These are phyloP conservation scores for Posidonia australis DNA, from an alignment of 106 monocot species.

Conservation along the genomic window DNA sequence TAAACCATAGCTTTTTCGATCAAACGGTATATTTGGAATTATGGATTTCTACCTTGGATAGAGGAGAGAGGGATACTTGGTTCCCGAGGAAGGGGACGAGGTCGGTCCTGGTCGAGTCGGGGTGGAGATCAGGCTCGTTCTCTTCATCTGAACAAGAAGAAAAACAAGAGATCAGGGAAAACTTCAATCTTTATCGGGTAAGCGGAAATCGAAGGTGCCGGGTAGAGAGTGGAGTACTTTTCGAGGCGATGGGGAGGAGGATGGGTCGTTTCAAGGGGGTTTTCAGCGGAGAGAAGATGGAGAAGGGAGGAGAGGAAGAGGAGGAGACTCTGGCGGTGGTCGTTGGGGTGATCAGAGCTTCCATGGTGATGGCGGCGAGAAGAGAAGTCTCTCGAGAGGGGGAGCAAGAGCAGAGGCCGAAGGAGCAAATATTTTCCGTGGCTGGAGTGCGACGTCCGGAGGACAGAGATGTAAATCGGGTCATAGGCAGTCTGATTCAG, in stretches of 20 bases:
- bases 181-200: not conserved
- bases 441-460: too few species aligned
- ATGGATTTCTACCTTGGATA: slow-evolving; percentile 17
- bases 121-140: slow-evolving; percentile 36
- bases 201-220: not conserved
- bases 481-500: too few species aligned
- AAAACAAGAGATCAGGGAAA: not conserved
- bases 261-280: not conserved
- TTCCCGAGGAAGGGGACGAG: slow-evolving; percentile 27
- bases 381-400: too few species aligned
- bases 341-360: slow-evolving; percentile 4
- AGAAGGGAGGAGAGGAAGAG: slow-evolving; percentile 8
- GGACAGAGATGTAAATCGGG: too few species aligned
- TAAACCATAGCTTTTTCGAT: not conserved
- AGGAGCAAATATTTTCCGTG: too few species aligned
- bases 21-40: not conserved
- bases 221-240: slow-evolving; percentile 7
- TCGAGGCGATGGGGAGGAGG: slow-evolving; percentile 10
- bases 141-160: slow-evolving; percentile 23
- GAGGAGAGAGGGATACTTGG: slow-evolving; percentile 25
- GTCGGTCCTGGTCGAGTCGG: slow-evolving; percentile 13
- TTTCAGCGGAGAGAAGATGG: not conserved
- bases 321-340: not conserved
- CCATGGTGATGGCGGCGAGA: not conserved
- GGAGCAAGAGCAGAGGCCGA: too few species aligned